Evolutionary conservation across 23 red algal species (phyloP).

Genomic region (Chondrus crispus): DNA sequence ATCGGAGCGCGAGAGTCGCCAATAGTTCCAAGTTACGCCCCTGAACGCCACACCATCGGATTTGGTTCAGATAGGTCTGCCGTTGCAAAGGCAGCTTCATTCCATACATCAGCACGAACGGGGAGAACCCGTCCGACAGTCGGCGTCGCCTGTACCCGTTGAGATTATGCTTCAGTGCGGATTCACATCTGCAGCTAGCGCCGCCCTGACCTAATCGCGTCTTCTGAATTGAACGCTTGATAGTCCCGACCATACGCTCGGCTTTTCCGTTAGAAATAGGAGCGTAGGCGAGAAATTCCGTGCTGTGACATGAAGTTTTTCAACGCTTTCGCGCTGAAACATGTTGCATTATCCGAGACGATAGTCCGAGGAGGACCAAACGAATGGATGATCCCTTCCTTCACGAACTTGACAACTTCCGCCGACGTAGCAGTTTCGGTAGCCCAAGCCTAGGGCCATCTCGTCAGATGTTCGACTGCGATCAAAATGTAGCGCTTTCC

Average conservation of each 20-base stretch:
- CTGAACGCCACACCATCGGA: no score
- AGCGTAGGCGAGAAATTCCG: neutral
- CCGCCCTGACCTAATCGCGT: neutral
- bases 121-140: neutral
- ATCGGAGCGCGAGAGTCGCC: no score
- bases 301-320: neutral
- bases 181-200: neutral
- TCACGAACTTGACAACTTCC: neutral
- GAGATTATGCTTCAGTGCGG: no score
- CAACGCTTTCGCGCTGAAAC: neutral
- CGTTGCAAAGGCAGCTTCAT: no score
- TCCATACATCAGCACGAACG: neutral
- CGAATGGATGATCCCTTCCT: neutral
- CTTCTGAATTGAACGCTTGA: neutral
- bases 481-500: neutral
- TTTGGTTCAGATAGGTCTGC: no score
- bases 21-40: no score
- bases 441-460: neutral
- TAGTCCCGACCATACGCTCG: constrained; percentile 12
- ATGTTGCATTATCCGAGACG: neutral
- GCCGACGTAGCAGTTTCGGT: neutral
- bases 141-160: neutral
- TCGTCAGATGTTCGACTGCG: neutral
- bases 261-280: constrained; percentile 16
- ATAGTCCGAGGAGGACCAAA: neutral